Evolutionary conservation across 306 rosid genomes (phyloP).

Genomic region (Cucurbita pepo): DNA sequence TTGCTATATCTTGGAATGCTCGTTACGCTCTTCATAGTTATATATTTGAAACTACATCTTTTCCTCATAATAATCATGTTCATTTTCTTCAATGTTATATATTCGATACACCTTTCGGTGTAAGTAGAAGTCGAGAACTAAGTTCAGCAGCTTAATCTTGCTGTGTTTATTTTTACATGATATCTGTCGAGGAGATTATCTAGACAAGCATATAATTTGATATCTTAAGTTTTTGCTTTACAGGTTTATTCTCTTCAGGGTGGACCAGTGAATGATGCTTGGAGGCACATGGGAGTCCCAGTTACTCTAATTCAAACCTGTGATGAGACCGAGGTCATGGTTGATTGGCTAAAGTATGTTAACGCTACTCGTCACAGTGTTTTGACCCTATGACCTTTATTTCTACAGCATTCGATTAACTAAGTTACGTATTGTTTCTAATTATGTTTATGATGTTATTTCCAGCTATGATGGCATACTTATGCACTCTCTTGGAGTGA

Average conservation of each 20-base stretch:
- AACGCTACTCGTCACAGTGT: neutral
- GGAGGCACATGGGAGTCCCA: constrained; percentile 58
- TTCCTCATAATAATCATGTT: neutral
- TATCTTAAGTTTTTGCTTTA: neutral
- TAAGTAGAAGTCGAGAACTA: neutral
- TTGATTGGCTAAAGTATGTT: constrained; percentile 88
- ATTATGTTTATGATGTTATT: constrained; percentile 14
- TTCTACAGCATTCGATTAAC: neutral
- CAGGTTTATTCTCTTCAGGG: constrained; percentile 80
- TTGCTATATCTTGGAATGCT: neutral
- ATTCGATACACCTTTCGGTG: too few species aligned
- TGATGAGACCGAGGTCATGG: constrained; percentile 26
- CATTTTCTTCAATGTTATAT: neutral
- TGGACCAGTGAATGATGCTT: constrained; percentile 53
- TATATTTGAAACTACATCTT: neutral
- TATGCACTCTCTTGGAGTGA: constrained; percentile 60
- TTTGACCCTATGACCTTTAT: neutral
- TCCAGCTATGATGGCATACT: constrained; percentile 84
- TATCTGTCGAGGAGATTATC: neutral
- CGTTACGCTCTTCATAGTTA: neutral
- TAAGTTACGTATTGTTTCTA: neutral
- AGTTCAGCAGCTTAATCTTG: neutral
- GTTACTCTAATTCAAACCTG: constrained; percentile 39
- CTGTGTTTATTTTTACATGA: neutral
- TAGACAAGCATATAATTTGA: neutral